Percentiles rank a stretch among this genome's conserved stretches.
Conservation (phyloP, 2,329 filamentous ascomycete genomes). For the Microdochium trichocladiopsis region DNA sequence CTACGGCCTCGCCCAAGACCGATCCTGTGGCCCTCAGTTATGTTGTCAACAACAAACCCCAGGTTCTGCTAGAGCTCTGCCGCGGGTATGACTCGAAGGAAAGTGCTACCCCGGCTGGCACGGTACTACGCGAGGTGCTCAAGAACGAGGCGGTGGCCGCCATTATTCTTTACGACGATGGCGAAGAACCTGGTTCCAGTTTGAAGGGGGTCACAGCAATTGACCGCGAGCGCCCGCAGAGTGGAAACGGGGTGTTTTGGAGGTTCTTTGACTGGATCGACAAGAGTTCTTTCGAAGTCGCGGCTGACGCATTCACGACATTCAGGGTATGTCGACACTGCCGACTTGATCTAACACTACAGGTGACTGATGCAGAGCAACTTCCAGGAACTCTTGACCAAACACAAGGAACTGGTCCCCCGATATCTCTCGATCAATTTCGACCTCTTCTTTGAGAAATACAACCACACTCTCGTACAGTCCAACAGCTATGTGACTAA, state of each 20-base stretch:
- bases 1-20: slow-evolving; percentile 55
- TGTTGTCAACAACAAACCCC: slow-evolving; percentile 77
- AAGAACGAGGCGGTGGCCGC: slow-evolving; percentile 90
- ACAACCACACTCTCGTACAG: slow-evolving; percentile 75
- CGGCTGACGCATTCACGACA: slow-evolving; percentile 94
- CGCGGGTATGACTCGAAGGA: slow-evolving; percentile 85
- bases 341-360: slow-evolving; percentile 1
- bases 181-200: slow-evolving; percentile 60
- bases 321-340: slow-evolving; percentile 63
- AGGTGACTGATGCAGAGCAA: slow-evolving; percentile 5
- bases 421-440: slow-evolving; percentile 87
- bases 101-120: slow-evolving; percentile 85
- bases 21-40: slow-evolving; percentile 85
- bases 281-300: slow-evolving; percentile 91
- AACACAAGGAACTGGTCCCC: slow-evolving; percentile 86
- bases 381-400: slow-evolving; percentile 78
- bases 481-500: slow-evolving; percentile 97
- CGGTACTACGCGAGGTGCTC: slow-evolving; percentile 77
- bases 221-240: slow-evolving; percentile 67
- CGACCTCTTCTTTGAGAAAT: slow-evolving; percentile 84
- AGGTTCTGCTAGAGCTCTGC: slow-evolving; percentile 82
- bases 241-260: slow-evolving; percentile 87
- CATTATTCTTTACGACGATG: slow-evolving; percentile 89
- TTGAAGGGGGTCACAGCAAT: slow-evolving; percentile 72
- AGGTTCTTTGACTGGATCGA: slow-evolving; percentile 97